Base-by-base conservation (phyloP, 2,329 filamentous ascomycete species). In the Colletotrichum godetiae region DNA sequence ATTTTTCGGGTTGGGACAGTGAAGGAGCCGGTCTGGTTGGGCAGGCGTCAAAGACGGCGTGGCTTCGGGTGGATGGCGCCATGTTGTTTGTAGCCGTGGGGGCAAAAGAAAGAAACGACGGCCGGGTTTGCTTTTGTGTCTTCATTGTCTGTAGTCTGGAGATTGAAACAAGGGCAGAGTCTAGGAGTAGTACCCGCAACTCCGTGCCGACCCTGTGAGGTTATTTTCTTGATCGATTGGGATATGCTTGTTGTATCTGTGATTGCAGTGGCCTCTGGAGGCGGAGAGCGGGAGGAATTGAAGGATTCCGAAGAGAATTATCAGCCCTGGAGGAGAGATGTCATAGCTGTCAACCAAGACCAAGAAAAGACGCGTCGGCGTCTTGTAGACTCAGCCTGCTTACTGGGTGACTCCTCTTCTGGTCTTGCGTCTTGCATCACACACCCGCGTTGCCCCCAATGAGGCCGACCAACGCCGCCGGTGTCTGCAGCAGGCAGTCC, bases 61-160 rank as follows among this genome's bases (percentile, higher is more conserved):
- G 61, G 67, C 71, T 71, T 61, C 67, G 55, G 67, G 67, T 49
- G 29, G 63, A 61, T 61, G 68, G 68, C 68, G 63, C 56, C 46
- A 67, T 58, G 62, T 29, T 57, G 46, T 37, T 42, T 42, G 67
- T 63, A 13, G 60, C 24, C 35, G 58, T 70, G 55, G 66, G 60
- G 67, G 70, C 52, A 33, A 60, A 62, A 37, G 24, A 65, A 53
- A 49, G 56, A 46, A 65, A 31, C 52, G 29, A 42, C 58, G 37
- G 55, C 37, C 52, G 19, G 58, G n/a, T 65, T 56, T 52, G 22
- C 27, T 57, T 29, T 59, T n/a, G n/a, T 22, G 7, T 59, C 33
- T 59, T 59, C 53, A 58, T 58, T 67, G 55, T 67, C 56, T 24
- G 33, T 42, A 42, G 33, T 33, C 52, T 65, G 13, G 27, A 55